Evolutionary conservation across 805 yeast genomes (phyloP), one percentile per base, ranked within the genome.

Genomic region (Blastobotrys attinorum): DNA sequence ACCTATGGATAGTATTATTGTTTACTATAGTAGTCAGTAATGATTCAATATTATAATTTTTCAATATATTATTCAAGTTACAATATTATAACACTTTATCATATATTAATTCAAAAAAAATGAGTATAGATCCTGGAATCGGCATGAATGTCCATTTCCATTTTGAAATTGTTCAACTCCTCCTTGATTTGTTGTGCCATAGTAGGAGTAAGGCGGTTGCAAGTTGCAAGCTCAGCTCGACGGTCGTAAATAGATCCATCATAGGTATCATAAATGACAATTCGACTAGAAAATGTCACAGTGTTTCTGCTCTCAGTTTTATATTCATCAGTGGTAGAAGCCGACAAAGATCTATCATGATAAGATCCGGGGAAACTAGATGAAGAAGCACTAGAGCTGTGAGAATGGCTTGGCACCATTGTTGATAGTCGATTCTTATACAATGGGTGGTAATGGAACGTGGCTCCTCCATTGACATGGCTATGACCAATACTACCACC

Each of bases 151-250:
- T 73, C 80, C 98, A 90, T 90, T 48, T 75, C 77, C 18, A 79
- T 67, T 65, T 87, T 89, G 58, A 88, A 65, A 42, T 70, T 73
- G 62, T 92, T 89, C 59, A 90, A 68, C 62, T 90, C 97, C 31
- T 81, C 83, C 63, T 81, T 83, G 54, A 90, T 87, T 62, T 76
- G 77, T 61, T 85, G 88, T 0, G 97, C 96, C 58, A 88, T 65
- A 45, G 73, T 70, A 4, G 97, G 96, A 1, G 96, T 88, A 60
- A 88, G 70, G 58, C 82, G 87, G 62, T 89, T 87, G 65, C 97
- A 90, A 2, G 97, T 88, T 2, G 95, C 95, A 22, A 80, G 70
- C 49, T 88, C 97, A 0, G 97, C 96, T 51, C 81, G 87, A 55
- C 98, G 77, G 62, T 90, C 97, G 62, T 90, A 90, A 51, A 84